These are phyloP conservation scores for Kwoniella dejecticola DNA, from an alignment of 768 basidiomycete species.

Conservation along the genomic window DNA sequence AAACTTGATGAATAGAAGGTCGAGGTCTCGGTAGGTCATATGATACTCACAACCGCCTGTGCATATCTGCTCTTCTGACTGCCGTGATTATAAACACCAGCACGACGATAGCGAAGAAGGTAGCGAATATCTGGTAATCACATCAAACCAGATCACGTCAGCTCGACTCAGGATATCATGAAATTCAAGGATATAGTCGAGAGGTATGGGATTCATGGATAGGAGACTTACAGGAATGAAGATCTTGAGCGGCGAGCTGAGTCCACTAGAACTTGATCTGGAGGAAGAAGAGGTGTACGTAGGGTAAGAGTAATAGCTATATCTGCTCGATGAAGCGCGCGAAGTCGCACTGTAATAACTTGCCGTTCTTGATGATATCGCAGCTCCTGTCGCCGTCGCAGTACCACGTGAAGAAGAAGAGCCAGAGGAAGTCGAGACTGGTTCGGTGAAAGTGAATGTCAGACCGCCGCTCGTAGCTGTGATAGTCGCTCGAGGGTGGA, in stretches of 20 bases:
- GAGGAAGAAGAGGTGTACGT: not conserved
- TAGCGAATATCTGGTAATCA: constrained; percentile 6
- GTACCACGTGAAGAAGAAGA: too few relatives aligned
- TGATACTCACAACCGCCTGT: constrained; percentile 5
- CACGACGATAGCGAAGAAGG: not conserved
- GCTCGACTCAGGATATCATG: too few relatives aligned
- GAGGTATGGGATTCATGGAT: not conserved
- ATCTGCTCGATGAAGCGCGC: too few relatives aligned
- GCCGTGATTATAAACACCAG: not conserved
- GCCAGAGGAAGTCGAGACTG: too few relatives aligned
- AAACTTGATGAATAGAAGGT: too few relatives aligned
- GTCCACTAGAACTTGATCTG: not conserved
- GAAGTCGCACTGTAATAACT: too few relatives aligned
- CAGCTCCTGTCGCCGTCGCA: too few relatives aligned
- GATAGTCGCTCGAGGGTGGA: too few relatives aligned
- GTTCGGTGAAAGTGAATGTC: too few relatives aligned
- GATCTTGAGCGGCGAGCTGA: not conserved
- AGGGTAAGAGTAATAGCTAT: not conserved
- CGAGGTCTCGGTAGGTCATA: not conserved
- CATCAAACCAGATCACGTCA: not conserved
- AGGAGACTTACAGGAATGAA: constrained; percentile 9
- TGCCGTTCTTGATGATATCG: too few relatives aligned
- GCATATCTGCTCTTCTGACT: not conserved
- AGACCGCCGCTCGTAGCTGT: too few relatives aligned
- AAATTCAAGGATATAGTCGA: too few relatives aligned